These are phyloP conservation scores for Vanilla planifolia DNA, from an alignment of 106 monocot genomes.

Conservation along the genomic window DNA sequence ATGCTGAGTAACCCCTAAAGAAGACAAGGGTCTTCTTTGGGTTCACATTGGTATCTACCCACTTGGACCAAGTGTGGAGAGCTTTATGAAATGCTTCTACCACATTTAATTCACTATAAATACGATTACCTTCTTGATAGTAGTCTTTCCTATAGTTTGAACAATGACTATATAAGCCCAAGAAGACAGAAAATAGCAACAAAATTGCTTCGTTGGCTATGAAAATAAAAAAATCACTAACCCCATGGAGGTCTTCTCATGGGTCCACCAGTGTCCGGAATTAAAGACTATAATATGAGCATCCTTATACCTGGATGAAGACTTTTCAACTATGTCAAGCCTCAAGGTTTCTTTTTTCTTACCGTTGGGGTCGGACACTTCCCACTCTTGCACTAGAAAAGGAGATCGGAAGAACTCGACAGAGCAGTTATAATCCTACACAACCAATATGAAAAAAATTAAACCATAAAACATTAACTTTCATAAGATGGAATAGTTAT, in stretches of 20 bases:
- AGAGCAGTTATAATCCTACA: constrained; percentile 65
- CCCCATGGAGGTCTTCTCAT: constrained; percentile 89
- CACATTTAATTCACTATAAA: constrained; percentile 65
- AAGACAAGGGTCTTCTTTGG: constrained; percentile 58
- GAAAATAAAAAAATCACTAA: constrained; percentile 8
- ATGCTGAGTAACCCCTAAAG: constrained; percentile 91
- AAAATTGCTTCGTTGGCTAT: neutral
- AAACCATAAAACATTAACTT: neutral
- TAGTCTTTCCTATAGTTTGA: constrained; percentile 55
- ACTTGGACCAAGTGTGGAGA: constrained; percentile 80
- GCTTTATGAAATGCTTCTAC: constrained; percentile 75
- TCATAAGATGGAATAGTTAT: neutral
- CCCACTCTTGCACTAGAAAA: constrained; percentile 93
- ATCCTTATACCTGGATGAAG: constrained; percentile 65
- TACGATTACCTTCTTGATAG: constrained; percentile 70
- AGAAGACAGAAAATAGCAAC: neutral
- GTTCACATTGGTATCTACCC: constrained; percentile 75
- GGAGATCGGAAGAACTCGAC: constrained; percentile 92
- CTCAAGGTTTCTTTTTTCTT: constrained; percentile 71
- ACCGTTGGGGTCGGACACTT: constrained; percentile 41
- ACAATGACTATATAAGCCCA: neutral
- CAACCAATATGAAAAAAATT: neutral
- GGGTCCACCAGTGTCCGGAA: constrained; percentile 96
- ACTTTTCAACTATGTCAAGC: constrained; percentile 66
- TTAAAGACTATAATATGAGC: constrained; percentile 79